Evolutionary conservation across 2,329 filamentous ascomycete genomes (phyloP).

Genomic region (Nothophoma quercina): DNA sequence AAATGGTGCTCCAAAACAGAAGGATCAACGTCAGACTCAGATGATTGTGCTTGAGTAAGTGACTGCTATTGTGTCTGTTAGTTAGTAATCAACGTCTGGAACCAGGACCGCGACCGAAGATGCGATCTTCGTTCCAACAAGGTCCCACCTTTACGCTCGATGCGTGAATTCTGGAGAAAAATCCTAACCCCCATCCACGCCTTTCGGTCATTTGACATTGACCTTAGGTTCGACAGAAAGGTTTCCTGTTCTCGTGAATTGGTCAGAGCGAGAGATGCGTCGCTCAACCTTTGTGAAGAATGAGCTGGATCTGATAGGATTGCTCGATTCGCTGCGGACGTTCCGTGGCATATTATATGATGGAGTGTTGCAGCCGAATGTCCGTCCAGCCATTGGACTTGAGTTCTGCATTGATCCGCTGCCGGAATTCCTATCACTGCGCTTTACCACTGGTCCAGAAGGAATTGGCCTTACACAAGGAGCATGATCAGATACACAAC

Average conservation of each 20-base stretch:
- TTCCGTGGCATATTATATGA: slow-evolving; percentile 33
- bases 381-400: slow-evolving; percentile 7
- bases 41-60: slow-evolving; percentile 5
- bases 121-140: not conserved
- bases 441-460: not conserved
- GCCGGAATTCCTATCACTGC: too few relatives aligned
- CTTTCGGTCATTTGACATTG: too few relatives aligned
- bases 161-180: not conserved
- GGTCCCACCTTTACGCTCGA: not conserved
- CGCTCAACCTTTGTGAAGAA: not conserved
- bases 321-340: not conserved
- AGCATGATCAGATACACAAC: too few relatives aligned
- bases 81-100: not conserved
- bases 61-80: not conserved
- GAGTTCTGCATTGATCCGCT: not conserved
- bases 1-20: not conserved
- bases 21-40: not conserved
- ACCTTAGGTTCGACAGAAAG: too few relatives aligned
- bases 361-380: slow-evolving; percentile 31
- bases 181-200: not conserved
- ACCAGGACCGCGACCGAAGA: not conserved
- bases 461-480: not conserved
- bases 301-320: too few relatives aligned
- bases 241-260: too few relatives aligned
- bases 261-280: too few relatives aligned